These are phyloP conservation scores for Botrytis porri DNA, from an alignment of 2,329 filamentous ascomycete genomes.

Conservation along the genomic window DNA sequence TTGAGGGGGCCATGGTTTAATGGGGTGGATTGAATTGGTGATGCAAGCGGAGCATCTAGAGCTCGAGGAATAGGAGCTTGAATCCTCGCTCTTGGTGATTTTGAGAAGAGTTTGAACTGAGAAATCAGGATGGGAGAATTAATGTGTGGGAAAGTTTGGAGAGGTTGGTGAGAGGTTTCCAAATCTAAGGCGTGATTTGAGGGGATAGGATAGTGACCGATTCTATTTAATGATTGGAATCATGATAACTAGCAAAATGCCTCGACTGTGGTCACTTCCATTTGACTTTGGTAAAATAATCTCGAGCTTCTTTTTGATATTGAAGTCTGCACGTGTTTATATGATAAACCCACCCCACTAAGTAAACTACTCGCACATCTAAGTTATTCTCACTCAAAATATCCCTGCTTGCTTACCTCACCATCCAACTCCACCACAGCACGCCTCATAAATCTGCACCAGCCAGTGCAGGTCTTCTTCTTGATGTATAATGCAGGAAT, in stretches of 20 bases:
- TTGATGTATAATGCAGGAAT: conserved; percentile 2
- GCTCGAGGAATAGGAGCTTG: not conserved
- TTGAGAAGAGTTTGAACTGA: not conserved
- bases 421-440: conserved; percentile 1
- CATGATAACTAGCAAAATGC: not conserved
- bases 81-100: not conserved
- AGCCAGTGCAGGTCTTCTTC: not conserved
- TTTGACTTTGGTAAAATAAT: not conserved
- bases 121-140: not conserved
- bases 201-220: not conserved
- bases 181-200: not conserved
- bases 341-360: not conserved
- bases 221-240: not conserved
- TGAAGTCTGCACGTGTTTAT: conserved; percentile 10
- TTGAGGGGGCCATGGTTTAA: conserved; percentile 25
- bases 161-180: not conserved
- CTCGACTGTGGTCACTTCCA: not conserved
- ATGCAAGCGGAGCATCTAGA: not conserved
- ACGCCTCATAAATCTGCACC: conserved; percentile 14
- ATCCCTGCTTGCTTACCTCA: conserved; percentile 6
- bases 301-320: not conserved
- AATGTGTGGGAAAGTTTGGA: not conserved
- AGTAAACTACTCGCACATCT: not conserved
- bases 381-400: not conserved
- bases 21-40: not conserved